Conservation (phyloP, 2,329 filamentous ascomycete species). For the Magnaporthiopsis poae region DNA sequence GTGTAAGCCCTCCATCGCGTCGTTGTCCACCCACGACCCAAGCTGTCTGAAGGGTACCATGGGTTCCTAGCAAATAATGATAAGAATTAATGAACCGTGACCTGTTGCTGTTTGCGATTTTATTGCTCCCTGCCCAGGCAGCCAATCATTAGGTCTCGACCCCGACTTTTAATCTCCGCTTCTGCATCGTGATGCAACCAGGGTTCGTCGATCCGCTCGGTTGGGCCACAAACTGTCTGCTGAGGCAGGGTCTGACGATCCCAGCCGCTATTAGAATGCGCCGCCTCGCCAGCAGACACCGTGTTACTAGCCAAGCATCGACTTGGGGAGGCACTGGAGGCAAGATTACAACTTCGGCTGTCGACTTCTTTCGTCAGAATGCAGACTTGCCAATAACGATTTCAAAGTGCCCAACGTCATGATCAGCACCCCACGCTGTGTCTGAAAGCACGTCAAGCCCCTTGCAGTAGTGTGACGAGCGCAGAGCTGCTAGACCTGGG, state of each 20-base stretch:
- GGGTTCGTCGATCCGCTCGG: not conserved
- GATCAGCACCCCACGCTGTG: not conserved
- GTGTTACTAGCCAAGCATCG: no score
- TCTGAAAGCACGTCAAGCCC: not conserved
- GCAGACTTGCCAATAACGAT: not conserved
- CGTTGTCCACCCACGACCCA: no score
- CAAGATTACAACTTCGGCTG: no score
- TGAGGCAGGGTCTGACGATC: not conserved
- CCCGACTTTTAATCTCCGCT: not conserved
- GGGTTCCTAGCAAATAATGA: no score
- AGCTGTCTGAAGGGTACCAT: no score
- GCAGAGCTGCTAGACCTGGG: not conserved
- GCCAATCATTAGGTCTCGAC: not conserved
- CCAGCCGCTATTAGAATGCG: no score
- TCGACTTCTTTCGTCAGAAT: not conserved
- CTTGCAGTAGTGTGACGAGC: not conserved
- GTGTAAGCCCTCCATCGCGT: not conserved
- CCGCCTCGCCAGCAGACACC: no score
- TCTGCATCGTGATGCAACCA: conserved; percentile 1
- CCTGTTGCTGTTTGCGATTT: no score
- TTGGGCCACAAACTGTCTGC: not conserved
- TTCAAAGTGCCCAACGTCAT: not conserved
- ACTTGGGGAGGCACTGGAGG: no score
- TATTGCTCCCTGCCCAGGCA: no score
- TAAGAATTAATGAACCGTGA: no score